Evolutionary conservation across 23 red algal species (phyloP).

Genomic region (Gracilaria domingensis): DNA sequence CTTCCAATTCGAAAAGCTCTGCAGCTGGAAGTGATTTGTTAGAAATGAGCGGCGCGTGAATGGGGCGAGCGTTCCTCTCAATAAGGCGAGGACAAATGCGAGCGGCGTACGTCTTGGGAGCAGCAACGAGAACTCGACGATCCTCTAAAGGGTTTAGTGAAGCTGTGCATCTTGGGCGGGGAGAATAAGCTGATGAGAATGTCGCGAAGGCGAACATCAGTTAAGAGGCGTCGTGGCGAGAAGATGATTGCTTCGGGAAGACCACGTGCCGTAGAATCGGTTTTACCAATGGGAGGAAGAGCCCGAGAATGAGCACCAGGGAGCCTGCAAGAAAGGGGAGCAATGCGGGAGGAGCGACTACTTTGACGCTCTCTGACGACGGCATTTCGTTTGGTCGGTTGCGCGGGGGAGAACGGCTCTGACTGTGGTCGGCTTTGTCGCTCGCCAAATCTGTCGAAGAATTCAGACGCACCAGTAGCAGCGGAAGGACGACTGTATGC

Average conservation of each 20-base stretch:
- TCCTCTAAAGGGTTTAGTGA: conserved; percentile 14
- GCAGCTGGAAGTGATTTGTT: conserved; percentile 19
- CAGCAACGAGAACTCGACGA: conserved; percentile 39
- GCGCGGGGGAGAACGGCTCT: neutral
- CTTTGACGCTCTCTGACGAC: neutral
- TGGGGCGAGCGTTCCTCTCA: conserved; percentile 26
- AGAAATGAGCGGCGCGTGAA: conserved; percentile 39
- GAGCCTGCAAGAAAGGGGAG: conserved; percentile 30
- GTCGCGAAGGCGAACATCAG: conserved; percentile 16
- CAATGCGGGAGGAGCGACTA: conserved; percentile 5
- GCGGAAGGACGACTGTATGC: neutral
- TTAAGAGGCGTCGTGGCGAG: conserved; percentile 34
- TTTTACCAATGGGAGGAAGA: conserved; percentile 18
- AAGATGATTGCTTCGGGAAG: conserved; percentile 37
- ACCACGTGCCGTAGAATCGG: conserved; percentile 23
- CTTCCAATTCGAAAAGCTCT: conserved; percentile 23
- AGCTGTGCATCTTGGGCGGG: neutral
- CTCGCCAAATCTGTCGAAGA: neutral
- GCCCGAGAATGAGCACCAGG: conserved; percentile 26
- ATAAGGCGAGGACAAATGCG: conserved; percentile 21
- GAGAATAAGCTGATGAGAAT: neutral
- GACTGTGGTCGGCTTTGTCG: neutral
- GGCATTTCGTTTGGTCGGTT: conserved; percentile 17
- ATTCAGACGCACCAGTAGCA: neutral
- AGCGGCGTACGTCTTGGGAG: conserved; percentile 35